Base-by-base conservation (phyloP, 2,329 filamentous ascomycete genomes). In the Chrysoporthe deuterocubensis region DNA sequence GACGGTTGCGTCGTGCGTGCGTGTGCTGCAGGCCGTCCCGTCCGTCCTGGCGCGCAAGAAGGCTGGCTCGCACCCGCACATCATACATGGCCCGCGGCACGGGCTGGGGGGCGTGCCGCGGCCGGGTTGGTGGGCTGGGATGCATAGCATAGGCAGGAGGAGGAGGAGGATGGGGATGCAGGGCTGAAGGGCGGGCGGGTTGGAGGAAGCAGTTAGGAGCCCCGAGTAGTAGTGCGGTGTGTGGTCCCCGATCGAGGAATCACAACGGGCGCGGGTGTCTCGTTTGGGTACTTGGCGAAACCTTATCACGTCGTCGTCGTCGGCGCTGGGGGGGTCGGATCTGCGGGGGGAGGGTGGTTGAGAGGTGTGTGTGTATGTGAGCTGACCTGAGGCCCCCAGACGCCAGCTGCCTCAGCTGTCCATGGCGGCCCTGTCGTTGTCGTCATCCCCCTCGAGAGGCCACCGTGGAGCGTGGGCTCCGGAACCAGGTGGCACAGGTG, bases 211-310 rank as follows among this genome's bases (percentile, higher is more conserved):
- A n/a, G 3, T 21, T 18, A 21, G 52, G 3, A 37, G 3, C 26
- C 52, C 21, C 21, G 4, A 57, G 18, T n/a, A 26, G 48, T 52
- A 54, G 50, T 54, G 50, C 50, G 21, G 46, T 18, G 6, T 57
- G 6, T 26, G 32, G 54, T 3, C 32, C 54, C 54, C 4, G 34
- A 57, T 57, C 34, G 54, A 57, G 54, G 32, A 37, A n/a, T 40
- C 34, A 34, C 16, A 32, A 57, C 32, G 54, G 37, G 34, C 34
- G 54, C 54, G 18, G 32, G 32, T 57, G 54, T 57, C 54, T n/a
- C 40, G 54, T 57, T 57, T 40, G 54, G 54, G 54, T 26, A 57
- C 54, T 57, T 57, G 54, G 54, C 54, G 54, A 57, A 57, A 57
- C 54, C 54, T 57, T n/a, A 57, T 37, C 32, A 57, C 26, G 26